Percentiles rank a stretch among this genome's conserved stretches.
Conservation (phyloP, 2,329 filamentous ascomycete species). For the Hymenoscyphus repandus region DNA sequence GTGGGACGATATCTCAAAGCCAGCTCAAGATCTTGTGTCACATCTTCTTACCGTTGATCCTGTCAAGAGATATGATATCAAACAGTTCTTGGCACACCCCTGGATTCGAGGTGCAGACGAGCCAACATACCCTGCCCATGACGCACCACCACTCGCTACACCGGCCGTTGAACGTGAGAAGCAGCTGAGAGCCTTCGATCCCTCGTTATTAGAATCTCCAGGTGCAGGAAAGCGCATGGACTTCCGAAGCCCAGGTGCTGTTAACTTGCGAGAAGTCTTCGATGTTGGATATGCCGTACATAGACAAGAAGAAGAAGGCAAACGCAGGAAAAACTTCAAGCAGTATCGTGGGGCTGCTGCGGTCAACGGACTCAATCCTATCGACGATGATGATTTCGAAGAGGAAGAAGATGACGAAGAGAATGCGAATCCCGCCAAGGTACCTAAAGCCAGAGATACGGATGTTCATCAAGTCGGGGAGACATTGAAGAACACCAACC, state of each 20-base stretch:
- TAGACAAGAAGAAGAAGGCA: slow-evolving; percentile 90
- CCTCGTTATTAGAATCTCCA: slow-evolving; percentile 50
- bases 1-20: slow-evolving; percentile 98
- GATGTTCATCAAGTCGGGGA: slow-evolving; percentile 72
- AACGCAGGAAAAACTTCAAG: slow-evolving; percentile 78
- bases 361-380: slow-evolving; percentile 56
- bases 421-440: slow-evolving; percentile 51
- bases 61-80: slow-evolving; percentile 89
- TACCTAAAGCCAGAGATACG: slow-evolving; percentile 58
- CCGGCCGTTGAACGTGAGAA: slow-evolving; percentile 43
- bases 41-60: slow-evolving; percentile 93
- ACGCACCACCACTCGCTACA: slow-evolving; percentile 68
- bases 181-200: slow-evolving; percentile 52
- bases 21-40: slow-evolving; percentile 87
- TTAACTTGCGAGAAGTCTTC: slow-evolving; percentile 95
- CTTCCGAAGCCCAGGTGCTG: slow-evolving; percentile 89
- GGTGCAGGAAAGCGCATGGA: slow-evolving; percentile 68
- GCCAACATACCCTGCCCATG: slow-evolving; percentile 59
- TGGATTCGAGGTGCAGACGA: slow-evolving; percentile 77
- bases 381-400: slow-evolving; percentile 63
- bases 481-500: slow-evolving; percentile 77
- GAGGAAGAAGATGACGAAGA: slow-evolving; percentile 58
- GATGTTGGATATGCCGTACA: slow-evolving; percentile 98
- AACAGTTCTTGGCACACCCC: slow-evolving; percentile 87
- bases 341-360: slow-evolving; percentile 57